Percentiles rank a stretch among this genome's conserved stretches.
These are phyloP conservation scores for Aspergillus luchuensis DNA, from an alignment of 2,329 filamentous ascomycete genomes.

Conservation along the genomic window DNA sequence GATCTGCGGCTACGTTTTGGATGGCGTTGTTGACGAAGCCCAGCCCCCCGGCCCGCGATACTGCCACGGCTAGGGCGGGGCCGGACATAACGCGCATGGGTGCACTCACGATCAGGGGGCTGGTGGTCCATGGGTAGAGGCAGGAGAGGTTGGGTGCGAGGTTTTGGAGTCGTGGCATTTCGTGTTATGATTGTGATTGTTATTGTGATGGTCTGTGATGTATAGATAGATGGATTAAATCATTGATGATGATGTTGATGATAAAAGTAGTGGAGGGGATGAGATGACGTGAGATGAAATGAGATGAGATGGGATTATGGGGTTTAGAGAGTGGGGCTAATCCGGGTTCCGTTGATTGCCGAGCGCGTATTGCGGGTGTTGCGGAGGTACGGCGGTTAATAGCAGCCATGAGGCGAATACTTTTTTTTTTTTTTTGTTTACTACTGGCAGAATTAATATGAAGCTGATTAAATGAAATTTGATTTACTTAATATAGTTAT, in stretches of 20 bases:
- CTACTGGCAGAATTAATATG: too few species aligned
- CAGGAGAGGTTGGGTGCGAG: slow-evolving; percentile 2
- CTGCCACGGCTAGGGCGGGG: slow-evolving; percentile 60
- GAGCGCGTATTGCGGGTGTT: slow-evolving; percentile 10
- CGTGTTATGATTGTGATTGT: neutral
- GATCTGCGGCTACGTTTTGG: slow-evolving; percentile 31
- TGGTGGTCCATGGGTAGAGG: slow-evolving; percentile 61
- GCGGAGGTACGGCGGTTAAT: too few species aligned
- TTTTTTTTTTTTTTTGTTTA: too few species aligned
- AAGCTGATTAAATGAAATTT: too few species aligned
- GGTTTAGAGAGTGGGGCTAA: neutral
- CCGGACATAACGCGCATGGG: slow-evolving; percentile 70
- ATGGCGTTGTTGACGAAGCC: slow-evolving; percentile 59
- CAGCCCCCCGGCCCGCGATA: slow-evolving; percentile 59
- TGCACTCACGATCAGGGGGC: slow-evolving; percentile 63
- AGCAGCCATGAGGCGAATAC: too few species aligned
- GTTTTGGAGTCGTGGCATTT: neutral
- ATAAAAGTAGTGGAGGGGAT: neutral
- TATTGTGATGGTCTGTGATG: too few species aligned
- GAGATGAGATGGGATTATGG: neutral
- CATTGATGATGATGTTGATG: neutral
- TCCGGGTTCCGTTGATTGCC: neutral
- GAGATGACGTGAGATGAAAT: neutral
- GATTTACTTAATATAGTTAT: too few species aligned
- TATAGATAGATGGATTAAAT: neutral